Conservation (phyloP, 805 yeast species). For the Candida coquimbonensis region DNA sequence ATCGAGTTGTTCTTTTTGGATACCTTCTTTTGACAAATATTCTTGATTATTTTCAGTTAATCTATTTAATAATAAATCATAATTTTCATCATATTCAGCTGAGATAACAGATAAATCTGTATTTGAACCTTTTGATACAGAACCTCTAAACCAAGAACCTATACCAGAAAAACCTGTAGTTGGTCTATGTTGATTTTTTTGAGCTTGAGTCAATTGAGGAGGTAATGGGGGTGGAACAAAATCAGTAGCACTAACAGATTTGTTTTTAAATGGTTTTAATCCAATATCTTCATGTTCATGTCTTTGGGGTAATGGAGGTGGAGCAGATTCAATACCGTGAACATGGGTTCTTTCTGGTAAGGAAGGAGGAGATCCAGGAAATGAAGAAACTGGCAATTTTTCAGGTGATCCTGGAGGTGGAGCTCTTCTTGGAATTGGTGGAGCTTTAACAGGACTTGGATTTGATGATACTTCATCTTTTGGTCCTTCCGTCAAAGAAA, state of each 20-base stretch:
- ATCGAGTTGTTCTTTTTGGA: conserved; percentile 44
- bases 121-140: conserved; percentile 7
- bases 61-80: conserved; percentile 56
- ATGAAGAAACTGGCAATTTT: not conserved
- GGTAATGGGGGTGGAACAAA: conserved; percentile 23
- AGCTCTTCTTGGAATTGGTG: conserved; percentile 1
- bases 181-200: conserved; percentile 19
- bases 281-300: not conserved
- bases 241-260: conserved; percentile 22
- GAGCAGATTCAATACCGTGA: conserved; percentile 1
- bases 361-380: not conserved
- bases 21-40: conserved; percentile 40
- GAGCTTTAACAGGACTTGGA: not conserved
- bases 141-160: conserved; percentile 19
- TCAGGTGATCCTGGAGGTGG: conserved; percentile 5
- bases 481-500: not conserved
- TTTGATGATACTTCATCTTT: not conserved
- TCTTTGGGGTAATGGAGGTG: not conserved
- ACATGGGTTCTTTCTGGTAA: conserved; percentile 13
- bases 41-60: conserved; percentile 48
- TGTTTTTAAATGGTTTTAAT: conserved; percentile 4
- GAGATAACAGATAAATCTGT: conserved; percentile 16
- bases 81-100: conserved; percentile 31
- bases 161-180: conserved; percentile 12
- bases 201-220: conserved; percentile 18